Evolutionary conservation across 1,284 basidiomycete genomes (phyloP).

Genomic region (Sanghuangporus weigelae): DNA sequence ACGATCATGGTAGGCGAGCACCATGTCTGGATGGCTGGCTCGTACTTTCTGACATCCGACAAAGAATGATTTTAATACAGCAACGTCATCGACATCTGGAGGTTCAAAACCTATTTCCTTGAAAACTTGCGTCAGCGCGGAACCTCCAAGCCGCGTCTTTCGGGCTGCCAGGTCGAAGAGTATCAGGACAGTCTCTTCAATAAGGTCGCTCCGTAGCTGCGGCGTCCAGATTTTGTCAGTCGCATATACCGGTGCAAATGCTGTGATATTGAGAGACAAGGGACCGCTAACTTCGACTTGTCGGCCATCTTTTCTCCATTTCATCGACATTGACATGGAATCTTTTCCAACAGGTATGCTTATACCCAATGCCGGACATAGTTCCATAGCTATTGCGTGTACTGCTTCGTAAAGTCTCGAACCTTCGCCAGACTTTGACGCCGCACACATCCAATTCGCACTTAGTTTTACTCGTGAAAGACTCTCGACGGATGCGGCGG

Average conservation of each 20-base stretch:
- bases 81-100: slow-evolving; percentile 85
- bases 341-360: slow-evolving; percentile 98
- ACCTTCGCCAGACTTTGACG: slow-evolving; percentile 88
- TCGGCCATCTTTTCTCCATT: slow-evolving; percentile 70
- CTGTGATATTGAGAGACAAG: slow-evolving; percentile 90
- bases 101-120: slow-evolving; percentile 85
- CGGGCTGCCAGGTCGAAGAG: slow-evolving; percentile 89
- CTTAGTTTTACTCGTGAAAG: slow-evolving; percentile 85
- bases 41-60: slow-evolving; percentile 68
- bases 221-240: slow-evolving; percentile 91
- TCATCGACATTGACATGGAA: slow-evolving; percentile 99
- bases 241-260: slow-evolving; percentile 86
- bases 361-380: slow-evolving; percentile 92
- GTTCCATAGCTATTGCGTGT: slow-evolving; percentile 85
- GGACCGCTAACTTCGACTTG: slow-evolving; percentile 86
- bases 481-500: slow-evolving; percentile 72
- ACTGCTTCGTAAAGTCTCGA: slow-evolving; percentile 91
- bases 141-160: slow-evolving; percentile 88
- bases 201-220: slow-evolving; percentile 65
- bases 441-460: slow-evolving; percentile 99
- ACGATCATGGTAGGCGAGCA: slow-evolving; percentile 96
- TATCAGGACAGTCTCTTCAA: slow-evolving; percentile 69
- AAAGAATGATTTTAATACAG: slow-evolving; percentile 79
- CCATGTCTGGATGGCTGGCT: slow-evolving; percentile 50
- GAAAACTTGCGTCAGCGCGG: slow-evolving; percentile 92